These are phyloP conservation scores for Penicillium sp. DNA, from an alignment of 2,329 filamentous ascomycete species.

Conservation along the genomic window DNA sequence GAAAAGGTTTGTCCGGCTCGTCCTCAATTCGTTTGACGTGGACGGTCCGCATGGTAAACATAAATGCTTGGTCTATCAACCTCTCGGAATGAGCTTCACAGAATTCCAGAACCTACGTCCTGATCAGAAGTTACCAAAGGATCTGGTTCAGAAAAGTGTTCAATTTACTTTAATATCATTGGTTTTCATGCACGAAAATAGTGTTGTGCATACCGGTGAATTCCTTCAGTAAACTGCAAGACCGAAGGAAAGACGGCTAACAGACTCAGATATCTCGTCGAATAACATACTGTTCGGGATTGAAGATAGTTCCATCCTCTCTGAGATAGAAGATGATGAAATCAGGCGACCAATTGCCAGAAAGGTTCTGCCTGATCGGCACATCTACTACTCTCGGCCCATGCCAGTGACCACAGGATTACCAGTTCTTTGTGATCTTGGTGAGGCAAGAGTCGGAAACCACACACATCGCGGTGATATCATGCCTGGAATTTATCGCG, in stretches of 20 bases:
- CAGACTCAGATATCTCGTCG: conserved; percentile 39
- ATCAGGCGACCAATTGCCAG: conserved; percentile 37
- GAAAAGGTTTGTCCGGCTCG: conserved; percentile 20
- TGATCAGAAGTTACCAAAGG: conserved; percentile 20
- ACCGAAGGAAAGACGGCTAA: neutral
- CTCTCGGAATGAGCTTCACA: conserved; percentile 42
- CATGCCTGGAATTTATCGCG: conserved; percentile 42
- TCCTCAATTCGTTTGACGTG: conserved; percentile 7
- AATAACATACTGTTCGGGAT: conserved; percentile 47
- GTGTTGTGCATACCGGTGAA: conserved; percentile 46
- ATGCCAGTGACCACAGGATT: conserved; percentile 22
- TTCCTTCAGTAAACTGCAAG: neutral
- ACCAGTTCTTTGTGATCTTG: conserved; percentile 32
- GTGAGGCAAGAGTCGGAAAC: conserved; percentile 30
- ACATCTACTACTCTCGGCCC: conserved; percentile 32
- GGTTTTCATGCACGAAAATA: conserved; percentile 62
- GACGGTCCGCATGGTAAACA: conserved; percentile 18
- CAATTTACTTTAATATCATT: conserved; percentile 82
- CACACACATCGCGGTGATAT: conserved; percentile 32
- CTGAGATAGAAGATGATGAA: conserved; percentile 40
- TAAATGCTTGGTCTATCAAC: conserved; percentile 37
- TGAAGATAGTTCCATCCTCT: conserved; percentile 37
- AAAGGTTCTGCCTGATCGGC: conserved; percentile 28
- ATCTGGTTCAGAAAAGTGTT: conserved; percentile 46
- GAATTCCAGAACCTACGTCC: conserved; percentile 31